Evolutionary conservation across 192 early-diverging fungal species (phyloP), one percentile per base, ranked within the genome.

Genomic region (Podila epicladia): DNA sequence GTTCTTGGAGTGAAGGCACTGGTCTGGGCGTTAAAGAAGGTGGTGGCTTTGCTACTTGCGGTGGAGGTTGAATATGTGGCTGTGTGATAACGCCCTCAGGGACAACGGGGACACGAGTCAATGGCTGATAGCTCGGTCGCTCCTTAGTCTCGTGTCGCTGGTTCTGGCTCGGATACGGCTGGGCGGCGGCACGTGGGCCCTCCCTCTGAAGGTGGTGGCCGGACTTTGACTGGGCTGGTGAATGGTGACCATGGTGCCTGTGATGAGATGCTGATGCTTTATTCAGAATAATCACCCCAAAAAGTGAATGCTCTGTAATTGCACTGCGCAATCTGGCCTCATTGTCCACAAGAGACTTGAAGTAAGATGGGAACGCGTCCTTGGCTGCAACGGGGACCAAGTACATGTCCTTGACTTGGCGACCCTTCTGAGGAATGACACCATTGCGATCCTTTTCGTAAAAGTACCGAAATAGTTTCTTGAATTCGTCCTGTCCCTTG

Each of bases 401-500:
- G 71, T 95, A 95, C 88, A 95, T 89, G 59, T 95, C 94, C 73
- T 93, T 94, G 24, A 94, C 88, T 48, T 72, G 84, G 17, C 89
- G 83, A 32, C 87, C 89, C 59, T 85, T 84, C 48, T 91, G 85
- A n/a, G 86, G 91, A 12, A 95, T 86, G 0, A 93, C 93, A 6
- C 91, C 94, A 74, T 86, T 89, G n/a, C 93, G 84, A 17, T 82
- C 58, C 58, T 87, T 84, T 15, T 77, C 75, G n/a, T 84, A 67
- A 62, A 95, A 92, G 70, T 94, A 93, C 19, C 85, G 82, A 50
- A 92, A 86, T 35, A 95, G 65, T 12, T 72, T 69, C 9, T 84
- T 74, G 63, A 86, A 87, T 38, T 90, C 87, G 35, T 70, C 49
- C 45, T 62, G 64, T 19, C 62, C 66, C 45, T 58, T 50, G n/a